These are phyloP conservation scores for Cytidiella melzeri DNA, from an alignment of 768 basidiomycete species.

Conservation along the genomic window DNA sequence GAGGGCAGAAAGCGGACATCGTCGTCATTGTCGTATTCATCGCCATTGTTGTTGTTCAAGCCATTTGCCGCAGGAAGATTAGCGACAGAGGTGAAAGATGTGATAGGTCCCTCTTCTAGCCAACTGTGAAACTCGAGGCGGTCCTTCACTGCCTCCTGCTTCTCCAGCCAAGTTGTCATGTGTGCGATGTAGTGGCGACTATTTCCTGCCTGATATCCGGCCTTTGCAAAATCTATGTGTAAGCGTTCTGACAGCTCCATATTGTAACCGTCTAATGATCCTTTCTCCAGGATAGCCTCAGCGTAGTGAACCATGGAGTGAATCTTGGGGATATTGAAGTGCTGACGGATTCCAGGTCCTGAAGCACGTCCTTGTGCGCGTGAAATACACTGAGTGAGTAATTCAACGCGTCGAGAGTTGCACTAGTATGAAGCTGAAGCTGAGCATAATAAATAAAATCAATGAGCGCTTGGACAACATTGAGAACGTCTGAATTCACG, in stretches of 20 bases:
- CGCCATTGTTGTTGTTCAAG: background rate
- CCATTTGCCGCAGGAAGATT: background rate
- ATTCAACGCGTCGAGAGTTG: slow-evolving; percentile 23
- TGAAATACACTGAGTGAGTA: slow-evolving; percentile 25
- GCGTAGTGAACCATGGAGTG: slow-evolving; percentile 20
- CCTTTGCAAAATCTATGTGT: slow-evolving; percentile 26
- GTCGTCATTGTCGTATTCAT: background rate
- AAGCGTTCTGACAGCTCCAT: slow-evolving; percentile 24
- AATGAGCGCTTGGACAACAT: slow-evolving; percentile 26
- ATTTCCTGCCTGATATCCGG: slow-evolving; percentile 22
- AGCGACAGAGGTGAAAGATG: background rate
- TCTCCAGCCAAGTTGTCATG: slow-evolving; percentile 19
- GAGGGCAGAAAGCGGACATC: slow-evolving; percentile 5
- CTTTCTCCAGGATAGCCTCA: slow-evolving; percentile 11
- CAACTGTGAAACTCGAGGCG: background rate
- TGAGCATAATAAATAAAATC: slow-evolving; percentile 37
- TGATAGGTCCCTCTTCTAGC: background rate
- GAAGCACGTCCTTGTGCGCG: slow-evolving; percentile 13
- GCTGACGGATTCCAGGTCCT: slow-evolving; percentile 6
- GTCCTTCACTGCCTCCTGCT: slow-evolving; percentile 11
- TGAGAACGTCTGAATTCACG: slow-evolving; percentile 15
- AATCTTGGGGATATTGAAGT: slow-evolving; percentile 27
- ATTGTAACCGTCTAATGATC: slow-evolving; percentile 22
- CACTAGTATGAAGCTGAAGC: slow-evolving; percentile 27
- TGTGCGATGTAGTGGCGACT: slow-evolving; percentile 19